A percentile compares a stretch with the other conserved stretches of the same genome.
Conservation (phyloP, 148 eudicot genomes). For the Rhododendron simsii region DNA sequence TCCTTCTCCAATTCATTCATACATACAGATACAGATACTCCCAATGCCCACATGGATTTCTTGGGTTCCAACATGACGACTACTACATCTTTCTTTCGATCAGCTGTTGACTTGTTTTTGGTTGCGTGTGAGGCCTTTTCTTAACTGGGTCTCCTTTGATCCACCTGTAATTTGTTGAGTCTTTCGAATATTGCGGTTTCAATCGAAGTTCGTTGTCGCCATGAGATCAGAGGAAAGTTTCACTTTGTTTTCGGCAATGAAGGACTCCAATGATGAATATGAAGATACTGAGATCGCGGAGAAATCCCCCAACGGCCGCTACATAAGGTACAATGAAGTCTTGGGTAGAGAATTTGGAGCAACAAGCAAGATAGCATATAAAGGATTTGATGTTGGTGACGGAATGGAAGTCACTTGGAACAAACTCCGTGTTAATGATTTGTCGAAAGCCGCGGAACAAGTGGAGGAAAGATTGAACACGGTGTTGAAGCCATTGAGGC, state of each 20-base stretch:
- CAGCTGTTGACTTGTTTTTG: background rate
- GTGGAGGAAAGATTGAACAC: background rate
- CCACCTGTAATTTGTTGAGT: background rate
- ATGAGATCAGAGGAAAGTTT: background rate
- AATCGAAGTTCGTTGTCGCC: background rate
- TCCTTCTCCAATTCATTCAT: background rate
- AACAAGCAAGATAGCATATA: background rate
- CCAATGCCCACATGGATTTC: background rate
- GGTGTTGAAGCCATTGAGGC: background rate
- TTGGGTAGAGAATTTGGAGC: background rate
- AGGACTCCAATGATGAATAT: background rate
- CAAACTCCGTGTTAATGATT: background rate
- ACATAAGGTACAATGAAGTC: background rate
- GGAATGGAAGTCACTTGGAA: background rate
- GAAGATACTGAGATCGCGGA: background rate
- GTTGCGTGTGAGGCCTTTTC: background rate
- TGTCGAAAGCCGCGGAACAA: background rate
- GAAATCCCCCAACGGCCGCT: background rate
- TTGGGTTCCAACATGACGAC: background rate
- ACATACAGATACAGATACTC: background rate
- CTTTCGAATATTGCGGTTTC: too few species aligned
- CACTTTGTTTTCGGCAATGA: background rate
- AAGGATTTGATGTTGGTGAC: background rate
- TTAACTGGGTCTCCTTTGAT: background rate
- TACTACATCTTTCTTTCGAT: background rate